These are phyloP conservation scores for Trichosanthes truncata DNA, from an alignment of 306 rosid species.

Conservation along the genomic window DNA sequence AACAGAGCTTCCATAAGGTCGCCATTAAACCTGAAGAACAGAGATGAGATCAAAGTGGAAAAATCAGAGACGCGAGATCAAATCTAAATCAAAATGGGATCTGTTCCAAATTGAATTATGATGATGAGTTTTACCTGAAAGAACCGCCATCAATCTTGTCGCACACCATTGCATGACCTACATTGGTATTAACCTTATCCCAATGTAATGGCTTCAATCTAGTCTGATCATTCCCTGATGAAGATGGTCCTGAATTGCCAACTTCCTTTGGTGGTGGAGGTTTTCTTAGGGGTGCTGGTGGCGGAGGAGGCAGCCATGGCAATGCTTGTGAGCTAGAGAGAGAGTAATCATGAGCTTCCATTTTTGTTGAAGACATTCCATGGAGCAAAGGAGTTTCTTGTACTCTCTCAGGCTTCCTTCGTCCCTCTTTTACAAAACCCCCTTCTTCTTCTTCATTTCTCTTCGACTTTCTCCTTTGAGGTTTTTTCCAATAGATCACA, in stretches of 20 bases:
- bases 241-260: background rate
- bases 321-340: slow-evolving; percentile 10
- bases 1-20: slow-evolving; percentile 71
- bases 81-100: background rate
- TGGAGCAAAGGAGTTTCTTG: slow-evolving; percentile 47
- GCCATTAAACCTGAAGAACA: slow-evolving; percentile 56
- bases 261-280: slow-evolving; percentile 13
- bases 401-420: slow-evolving; percentile 11
- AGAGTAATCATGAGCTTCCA: slow-evolving; percentile 16
- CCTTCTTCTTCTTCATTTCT: slow-evolving; percentile 7
- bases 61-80: background rate
- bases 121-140: slow-evolving; percentile 34
- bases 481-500: slow-evolving; percentile 56
- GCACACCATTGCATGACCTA: slow-evolving; percentile 79
- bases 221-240: background rate
- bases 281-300: background rate
- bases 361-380: slow-evolving; percentile 44
- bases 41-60: background rate
- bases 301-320: background rate
- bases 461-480: slow-evolving; percentile 22
- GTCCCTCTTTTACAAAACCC: slow-evolving; percentile 1
- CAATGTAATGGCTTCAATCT: slow-evolving; percentile 81
- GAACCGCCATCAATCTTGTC: slow-evolving; percentile 75
- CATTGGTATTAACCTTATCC: slow-evolving; percentile 79
- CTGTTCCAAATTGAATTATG: background rate